phyloP scores from a whole-genome alignment of 2,329 filamentous ascomycete genomes.

The Cadophora sp. region DNA sequence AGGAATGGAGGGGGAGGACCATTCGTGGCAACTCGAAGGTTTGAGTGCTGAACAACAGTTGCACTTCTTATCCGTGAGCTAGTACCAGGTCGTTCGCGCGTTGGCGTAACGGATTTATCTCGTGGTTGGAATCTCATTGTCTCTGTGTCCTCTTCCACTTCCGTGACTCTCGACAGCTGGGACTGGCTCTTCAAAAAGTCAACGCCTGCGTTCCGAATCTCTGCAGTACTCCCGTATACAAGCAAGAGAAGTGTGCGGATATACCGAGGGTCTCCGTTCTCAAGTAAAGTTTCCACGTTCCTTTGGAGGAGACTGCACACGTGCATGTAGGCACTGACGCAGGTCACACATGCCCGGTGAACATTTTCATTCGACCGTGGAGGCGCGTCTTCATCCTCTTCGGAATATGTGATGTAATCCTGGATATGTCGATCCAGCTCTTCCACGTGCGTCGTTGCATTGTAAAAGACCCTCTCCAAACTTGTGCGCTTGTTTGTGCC shows the following conservation, averaged over 20 bases:
- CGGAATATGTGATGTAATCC: conserved; percentile 60
- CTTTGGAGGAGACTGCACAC: conserved; percentile 65
- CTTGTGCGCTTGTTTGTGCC: conserved; percentile 66
- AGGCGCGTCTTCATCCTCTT: conserved; percentile 54
- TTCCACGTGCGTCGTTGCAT: conserved; percentile 70
- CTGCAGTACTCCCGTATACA: conserved; percentile 72
- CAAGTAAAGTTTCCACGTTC: conserved; percentile 69
- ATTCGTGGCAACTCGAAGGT: conserved; percentile 62
- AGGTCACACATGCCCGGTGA: conserved; percentile 66
- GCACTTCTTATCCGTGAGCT: conserved; percentile 43
- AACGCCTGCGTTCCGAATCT: conserved; percentile 55
- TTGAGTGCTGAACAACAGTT: conserved; percentile 44
- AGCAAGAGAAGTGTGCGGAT: conserved; percentile 68
- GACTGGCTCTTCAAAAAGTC: conserved; percentile 15
- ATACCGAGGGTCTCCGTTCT: conserved; percentile 70
- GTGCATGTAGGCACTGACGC: conserved; percentile 70
- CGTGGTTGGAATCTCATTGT: conserved; percentile 48
- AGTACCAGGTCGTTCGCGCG: conserved; percentile 53
- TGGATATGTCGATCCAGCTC: conserved; percentile 70
- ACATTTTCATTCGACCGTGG: conserved; percentile 67
- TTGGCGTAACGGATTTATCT: conserved; percentile 61
- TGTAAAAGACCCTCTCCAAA: conserved; percentile 71
- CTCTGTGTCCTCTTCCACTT: conserved; percentile 14
- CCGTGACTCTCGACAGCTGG: conserved; percentile 6
- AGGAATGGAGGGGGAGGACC: conserved; percentile 55